Evolutionary conservation across 164 flowering plant species (phyloP).

Genomic region (Chimonanthus salicifolius): DNA sequence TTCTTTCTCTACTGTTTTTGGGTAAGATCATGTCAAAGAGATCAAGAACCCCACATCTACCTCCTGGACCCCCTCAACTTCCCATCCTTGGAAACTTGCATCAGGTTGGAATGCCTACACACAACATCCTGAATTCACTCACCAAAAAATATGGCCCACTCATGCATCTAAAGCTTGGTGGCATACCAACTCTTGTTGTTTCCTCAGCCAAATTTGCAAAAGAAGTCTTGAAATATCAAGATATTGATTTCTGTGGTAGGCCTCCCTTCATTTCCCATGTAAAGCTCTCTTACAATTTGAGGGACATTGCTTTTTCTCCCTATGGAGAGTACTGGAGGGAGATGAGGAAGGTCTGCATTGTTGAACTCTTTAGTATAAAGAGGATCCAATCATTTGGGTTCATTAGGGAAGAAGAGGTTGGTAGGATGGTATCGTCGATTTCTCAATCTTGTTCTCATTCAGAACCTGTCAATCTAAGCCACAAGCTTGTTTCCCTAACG

Average conservation of each 20-base stretch:
- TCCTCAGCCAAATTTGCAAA: slow-evolving; percentile 20
- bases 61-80: not conserved
- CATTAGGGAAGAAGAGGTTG: slow-evolving; percentile 13
- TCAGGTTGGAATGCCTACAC: not conserved
- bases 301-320: slow-evolving; percentile 19
- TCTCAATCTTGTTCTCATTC: not conserved
- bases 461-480: not conserved
- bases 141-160: slow-evolving; percentile 16
- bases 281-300: slow-evolving; percentile 2
- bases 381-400: slow-evolving; percentile 13
- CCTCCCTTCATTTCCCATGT: slow-evolving; percentile 2
- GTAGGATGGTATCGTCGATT: slow-evolving; percentile 6
- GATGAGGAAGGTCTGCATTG: slow-evolving; percentile 16
- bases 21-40: not conserved
- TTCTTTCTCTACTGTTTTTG: not conserved
- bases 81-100: slow-evolving; percentile 4
- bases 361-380: slow-evolving; percentile 15
- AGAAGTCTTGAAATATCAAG: slow-evolving; percentile 18
- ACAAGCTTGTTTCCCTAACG: slow-evolving; percentile 1
- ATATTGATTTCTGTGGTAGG: slow-evolving; percentile 9
- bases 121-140: slow-evolving; percentile 6
- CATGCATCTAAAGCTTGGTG: slow-evolving; percentile 16
- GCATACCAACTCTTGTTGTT: slow-evolving; percentile 14
- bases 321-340: slow-evolving; percentile 26
- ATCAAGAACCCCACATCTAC: not conserved